These are phyloP conservation scores for Tranzscheliella williamsii DNA, from an alignment of 1,284 basidiomycete genomes.

Conservation along the genomic window DNA sequence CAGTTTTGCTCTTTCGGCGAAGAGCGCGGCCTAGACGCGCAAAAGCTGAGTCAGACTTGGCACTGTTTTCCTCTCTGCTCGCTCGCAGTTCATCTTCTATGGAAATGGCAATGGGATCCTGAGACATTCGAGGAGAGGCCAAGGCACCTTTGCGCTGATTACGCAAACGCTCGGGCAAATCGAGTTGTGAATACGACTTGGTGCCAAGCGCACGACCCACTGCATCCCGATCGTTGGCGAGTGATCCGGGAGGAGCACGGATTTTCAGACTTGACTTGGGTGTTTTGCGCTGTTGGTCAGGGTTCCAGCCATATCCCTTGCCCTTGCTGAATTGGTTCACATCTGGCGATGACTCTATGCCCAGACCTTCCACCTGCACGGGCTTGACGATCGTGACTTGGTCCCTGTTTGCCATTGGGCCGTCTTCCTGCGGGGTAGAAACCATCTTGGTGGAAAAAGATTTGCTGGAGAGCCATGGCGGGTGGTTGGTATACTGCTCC, in stretches of 20 bases:
- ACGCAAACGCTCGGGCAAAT: slow-evolving; percentile 31
- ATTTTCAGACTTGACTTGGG: slow-evolving; percentile 1
- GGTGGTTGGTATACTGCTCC: no score
- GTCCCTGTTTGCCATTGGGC: no score
- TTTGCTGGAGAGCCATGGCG: no score
- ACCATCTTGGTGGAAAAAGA: no score
- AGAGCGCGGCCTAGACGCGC: slow-evolving; percentile 30
- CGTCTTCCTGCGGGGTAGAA: no score
- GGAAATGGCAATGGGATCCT: slow-evolving; percentile 28
- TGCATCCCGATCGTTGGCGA: no score
- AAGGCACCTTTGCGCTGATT: slow-evolving; percentile 23
- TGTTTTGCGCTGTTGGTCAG: slow-evolving; percentile 7
- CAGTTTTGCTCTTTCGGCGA: slow-evolving; percentile 36
- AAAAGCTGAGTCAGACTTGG: slow-evolving; percentile 26
- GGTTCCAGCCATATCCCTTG: slow-evolving; percentile 35
- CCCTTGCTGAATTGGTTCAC: slow-evolving; percentile 27
- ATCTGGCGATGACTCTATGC: slow-evolving; percentile 16
- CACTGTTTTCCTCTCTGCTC: not conserved
- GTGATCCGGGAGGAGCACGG: slow-evolving; percentile 3
- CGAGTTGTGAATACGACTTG: slow-evolving; percentile 25
- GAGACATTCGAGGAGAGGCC: slow-evolving; percentile 24
- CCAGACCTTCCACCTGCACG: no score
- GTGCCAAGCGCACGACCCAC: slow-evolving; percentile 12
- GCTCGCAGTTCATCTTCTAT: slow-evolving; percentile 25
- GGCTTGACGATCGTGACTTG: no score